Percentiles rank a stretch among this genome's conserved stretches.
These are phyloP conservation scores for Penicillium aurantiogriseum DNA, from an alignment of 2,329 filamentous ascomycete genomes.

Conservation along the genomic window DNA sequence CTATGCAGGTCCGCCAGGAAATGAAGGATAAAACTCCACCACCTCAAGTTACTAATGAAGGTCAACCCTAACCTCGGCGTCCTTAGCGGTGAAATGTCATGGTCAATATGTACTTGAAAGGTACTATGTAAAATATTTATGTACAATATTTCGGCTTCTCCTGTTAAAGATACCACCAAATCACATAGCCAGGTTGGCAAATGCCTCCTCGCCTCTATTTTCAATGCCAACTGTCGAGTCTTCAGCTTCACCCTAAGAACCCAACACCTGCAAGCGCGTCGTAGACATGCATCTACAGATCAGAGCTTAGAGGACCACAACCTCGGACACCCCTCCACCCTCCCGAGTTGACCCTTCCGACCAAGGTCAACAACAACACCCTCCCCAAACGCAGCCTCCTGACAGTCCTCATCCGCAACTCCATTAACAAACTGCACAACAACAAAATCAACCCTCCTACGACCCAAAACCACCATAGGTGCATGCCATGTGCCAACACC, in stretches of 20 bases:
- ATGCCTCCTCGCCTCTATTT: background rate
- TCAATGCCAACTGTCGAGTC: background rate
- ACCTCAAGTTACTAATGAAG: background rate
- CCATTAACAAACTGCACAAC: constrained; percentile 89
- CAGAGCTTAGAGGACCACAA: constrained; percentile 23
- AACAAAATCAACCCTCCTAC: constrained; percentile 72
- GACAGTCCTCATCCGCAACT: constrained; percentile 78
- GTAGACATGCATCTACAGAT: background rate
- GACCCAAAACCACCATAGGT: constrained; percentile 86
- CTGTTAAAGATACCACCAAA: background rate
- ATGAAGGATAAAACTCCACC: constrained; percentile 11
- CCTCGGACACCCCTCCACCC: constrained; percentile 14
- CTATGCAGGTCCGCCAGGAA: constrained; percentile 56
- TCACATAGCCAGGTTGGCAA: background rate
- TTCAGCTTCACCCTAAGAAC: background rate
- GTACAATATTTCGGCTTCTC: constrained; percentile 3
- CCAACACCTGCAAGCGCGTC: background rate
- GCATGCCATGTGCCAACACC: constrained; percentile 92
- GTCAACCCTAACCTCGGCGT: background rate
- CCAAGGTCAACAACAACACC: constrained; percentile 38
- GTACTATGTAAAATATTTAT: constrained; percentile 8
- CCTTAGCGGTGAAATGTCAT: background rate
- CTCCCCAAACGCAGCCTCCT: constrained; percentile 63
- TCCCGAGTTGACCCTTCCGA: constrained; percentile 20
- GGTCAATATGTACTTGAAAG: background rate